phyloP scores from a whole-genome alignment of 495 filamentous ascomycete genomes.

The Tuber borchii region DNA sequence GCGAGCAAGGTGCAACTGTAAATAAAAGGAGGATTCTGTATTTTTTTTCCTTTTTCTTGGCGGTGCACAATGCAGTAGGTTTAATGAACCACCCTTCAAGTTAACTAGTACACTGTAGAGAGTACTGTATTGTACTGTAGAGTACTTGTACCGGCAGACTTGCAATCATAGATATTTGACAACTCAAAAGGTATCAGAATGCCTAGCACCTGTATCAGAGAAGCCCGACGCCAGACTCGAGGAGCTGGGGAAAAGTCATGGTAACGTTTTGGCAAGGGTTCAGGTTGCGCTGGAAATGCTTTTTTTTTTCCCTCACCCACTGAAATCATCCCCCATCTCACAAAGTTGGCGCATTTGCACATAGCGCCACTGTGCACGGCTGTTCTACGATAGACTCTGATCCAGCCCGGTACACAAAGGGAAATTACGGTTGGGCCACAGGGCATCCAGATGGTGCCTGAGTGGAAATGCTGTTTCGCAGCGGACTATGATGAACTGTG shows the following conservation, averaged over 20 bases:
- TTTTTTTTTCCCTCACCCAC: constrained; percentile 17
- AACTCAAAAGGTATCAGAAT: background rate
- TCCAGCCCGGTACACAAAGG: constrained; percentile 25
- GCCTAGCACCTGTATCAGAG: background rate
- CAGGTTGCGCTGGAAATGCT: constrained; percentile 25
- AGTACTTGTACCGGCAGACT: background rate
- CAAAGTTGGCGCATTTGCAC: constrained; percentile 31
- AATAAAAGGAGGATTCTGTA: background rate
- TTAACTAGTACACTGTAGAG: too few relatives aligned
- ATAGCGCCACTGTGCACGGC: constrained; percentile 30
- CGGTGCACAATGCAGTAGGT: background rate
- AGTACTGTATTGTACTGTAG: too few relatives aligned
- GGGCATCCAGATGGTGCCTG: constrained; percentile 20
- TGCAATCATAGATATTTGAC: too few relatives aligned
- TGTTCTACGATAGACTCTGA: background rate
- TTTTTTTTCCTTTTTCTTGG: background rate
- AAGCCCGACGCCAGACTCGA: background rate
- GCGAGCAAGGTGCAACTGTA: background rate
- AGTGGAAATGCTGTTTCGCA: constrained; percentile 22
- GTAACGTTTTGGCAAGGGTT: constrained; percentile 23
- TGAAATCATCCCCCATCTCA: background rate
- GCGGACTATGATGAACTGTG: background rate
- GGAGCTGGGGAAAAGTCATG: background rate
- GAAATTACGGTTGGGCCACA: constrained; percentile 34
- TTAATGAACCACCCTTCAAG: background rate